A percentile compares a stretch with the other conserved stretches of the same genome.
These are phyloP conservation scores for Climacium dendroides DNA, from an alignment of 225 moss, liverwort and hornwort species.

Conservation along the genomic window DNA sequence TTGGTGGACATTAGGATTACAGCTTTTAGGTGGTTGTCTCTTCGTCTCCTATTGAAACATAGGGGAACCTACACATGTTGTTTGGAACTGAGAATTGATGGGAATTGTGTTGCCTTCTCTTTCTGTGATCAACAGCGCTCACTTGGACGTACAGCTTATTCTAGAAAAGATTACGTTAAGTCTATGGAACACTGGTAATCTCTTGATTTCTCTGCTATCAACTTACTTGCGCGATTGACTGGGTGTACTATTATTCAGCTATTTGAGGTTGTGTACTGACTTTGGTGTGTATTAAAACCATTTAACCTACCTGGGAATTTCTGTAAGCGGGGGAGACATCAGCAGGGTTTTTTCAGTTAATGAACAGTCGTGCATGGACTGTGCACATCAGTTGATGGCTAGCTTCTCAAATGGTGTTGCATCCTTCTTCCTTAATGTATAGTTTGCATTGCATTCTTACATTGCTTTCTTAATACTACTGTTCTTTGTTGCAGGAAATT, in stretches of 20 bases:
- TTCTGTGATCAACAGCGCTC: constrained; percentile 54
- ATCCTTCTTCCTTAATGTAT: background rate
- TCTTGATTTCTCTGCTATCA: background rate
- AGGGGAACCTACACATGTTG: background rate
- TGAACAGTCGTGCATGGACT: background rate
- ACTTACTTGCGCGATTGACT: background rate
- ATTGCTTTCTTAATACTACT: background rate
- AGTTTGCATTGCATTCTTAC: background rate
- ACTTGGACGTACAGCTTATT: constrained; percentile 71
- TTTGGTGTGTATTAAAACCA: background rate
- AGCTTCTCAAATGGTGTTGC: background rate
- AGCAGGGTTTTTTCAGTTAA: background rate
- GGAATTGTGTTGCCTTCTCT: background rate
- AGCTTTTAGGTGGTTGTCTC: background rate
- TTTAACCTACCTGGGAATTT: background rate
- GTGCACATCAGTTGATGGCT: background rate
- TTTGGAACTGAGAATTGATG: background rate
- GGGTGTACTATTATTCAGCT: background rate
- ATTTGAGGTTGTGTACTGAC: background rate
- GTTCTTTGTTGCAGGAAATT: constrained; percentile 45
- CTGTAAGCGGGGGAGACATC: background rate
- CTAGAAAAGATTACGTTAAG: constrained; percentile 52
- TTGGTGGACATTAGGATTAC: background rate
- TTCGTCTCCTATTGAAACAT: background rate
- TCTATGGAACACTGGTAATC: constrained; percentile 80